phyloP scores from a whole-genome alignment of 306 rosid genomes.

The Carpinus fangiana region DNA sequence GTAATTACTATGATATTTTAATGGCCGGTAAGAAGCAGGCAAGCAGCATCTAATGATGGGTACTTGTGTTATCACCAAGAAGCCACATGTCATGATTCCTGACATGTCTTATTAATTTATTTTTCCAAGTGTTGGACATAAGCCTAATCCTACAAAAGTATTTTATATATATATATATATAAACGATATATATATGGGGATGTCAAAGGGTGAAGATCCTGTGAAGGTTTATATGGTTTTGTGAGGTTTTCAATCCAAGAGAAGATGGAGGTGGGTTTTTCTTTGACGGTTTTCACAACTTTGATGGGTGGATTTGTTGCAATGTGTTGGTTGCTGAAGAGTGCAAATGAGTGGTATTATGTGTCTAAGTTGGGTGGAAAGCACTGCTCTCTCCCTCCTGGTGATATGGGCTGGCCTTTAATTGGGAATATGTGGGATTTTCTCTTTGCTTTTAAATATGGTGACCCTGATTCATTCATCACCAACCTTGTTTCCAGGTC shows the following conservation, averaged over 20 bases:
- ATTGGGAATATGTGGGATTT: constrained; percentile 43
- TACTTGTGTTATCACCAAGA: too few relatives aligned
- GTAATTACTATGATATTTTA: too few relatives aligned
- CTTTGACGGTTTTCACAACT: not conserved
- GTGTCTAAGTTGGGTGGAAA: constrained; percentile 12
- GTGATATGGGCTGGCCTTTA: constrained; percentile 54
- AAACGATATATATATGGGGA: too few relatives aligned
- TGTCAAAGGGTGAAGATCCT: too few relatives aligned
- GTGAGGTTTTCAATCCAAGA: not conserved
- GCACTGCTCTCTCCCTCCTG: constrained; percentile 41
- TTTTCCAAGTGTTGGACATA: too few relatives aligned
- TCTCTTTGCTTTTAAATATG: constrained; percentile 30
- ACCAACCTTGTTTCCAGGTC: constrained; percentile 35
- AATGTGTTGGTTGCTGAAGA: constrained; percentile 16
- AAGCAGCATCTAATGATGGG: too few relatives aligned
- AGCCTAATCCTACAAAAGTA: too few relatives aligned
- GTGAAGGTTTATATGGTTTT: not conserved
- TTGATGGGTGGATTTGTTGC: not conserved
- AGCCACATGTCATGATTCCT: too few relatives aligned
- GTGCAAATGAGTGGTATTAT: constrained; percentile 33
- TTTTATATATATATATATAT: too few relatives aligned
- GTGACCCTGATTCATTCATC: constrained; percentile 43
- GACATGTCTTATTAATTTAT: too few relatives aligned
- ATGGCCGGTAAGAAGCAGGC: too few relatives aligned
- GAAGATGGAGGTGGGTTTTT: not conserved